phyloP scores from a whole-genome alignment of 2,329 filamentous ascomycete species.

The Sclerotinia nivalis region DNA sequence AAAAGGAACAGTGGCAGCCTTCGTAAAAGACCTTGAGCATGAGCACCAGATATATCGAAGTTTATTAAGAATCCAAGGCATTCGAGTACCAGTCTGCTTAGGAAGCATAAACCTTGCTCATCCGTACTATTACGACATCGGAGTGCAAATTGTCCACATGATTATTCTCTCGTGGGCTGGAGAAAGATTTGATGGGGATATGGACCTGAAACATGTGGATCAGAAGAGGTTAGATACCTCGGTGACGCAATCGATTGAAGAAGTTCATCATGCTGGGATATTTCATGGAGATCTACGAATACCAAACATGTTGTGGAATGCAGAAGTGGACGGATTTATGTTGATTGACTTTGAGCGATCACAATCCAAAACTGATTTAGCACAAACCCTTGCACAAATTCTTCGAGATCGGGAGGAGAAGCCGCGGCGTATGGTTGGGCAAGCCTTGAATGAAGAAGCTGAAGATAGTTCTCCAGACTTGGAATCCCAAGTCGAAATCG shows the following conservation, averaged over 20 bases:
- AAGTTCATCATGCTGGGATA: neutral
- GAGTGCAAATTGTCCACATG: slow-evolving; percentile 8
- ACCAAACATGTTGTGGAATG: neutral
- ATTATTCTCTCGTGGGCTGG: neutral
- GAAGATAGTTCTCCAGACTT: too few relatives aligned
- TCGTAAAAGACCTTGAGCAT: slow-evolving; percentile 42
- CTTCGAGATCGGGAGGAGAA: neutral
- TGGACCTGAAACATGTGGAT: neutral
- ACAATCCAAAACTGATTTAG: neutral
- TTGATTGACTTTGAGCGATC: slow-evolving; percentile 8
- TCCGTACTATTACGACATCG: slow-evolving; percentile 1
- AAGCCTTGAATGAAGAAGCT: neutral
- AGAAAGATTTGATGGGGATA: neutral
- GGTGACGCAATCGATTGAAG: neutral
- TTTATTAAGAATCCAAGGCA: slow-evolving; percentile 33
- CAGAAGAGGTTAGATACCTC: neutral
- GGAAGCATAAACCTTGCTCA: neutral
- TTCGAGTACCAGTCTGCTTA: neutral
- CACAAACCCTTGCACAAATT: too few relatives aligned
- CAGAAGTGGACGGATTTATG: neutral
- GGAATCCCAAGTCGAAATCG: too few relatives aligned
- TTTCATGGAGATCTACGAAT: neutral
- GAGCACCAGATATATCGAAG: slow-evolving; percentile 43
- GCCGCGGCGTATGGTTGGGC: neutral
- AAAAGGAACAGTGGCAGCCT: slow-evolving; percentile 40